Conservation (phyloP, 176 grass and related monocot genomes). For the Rhynchospora tenuis region DNA sequence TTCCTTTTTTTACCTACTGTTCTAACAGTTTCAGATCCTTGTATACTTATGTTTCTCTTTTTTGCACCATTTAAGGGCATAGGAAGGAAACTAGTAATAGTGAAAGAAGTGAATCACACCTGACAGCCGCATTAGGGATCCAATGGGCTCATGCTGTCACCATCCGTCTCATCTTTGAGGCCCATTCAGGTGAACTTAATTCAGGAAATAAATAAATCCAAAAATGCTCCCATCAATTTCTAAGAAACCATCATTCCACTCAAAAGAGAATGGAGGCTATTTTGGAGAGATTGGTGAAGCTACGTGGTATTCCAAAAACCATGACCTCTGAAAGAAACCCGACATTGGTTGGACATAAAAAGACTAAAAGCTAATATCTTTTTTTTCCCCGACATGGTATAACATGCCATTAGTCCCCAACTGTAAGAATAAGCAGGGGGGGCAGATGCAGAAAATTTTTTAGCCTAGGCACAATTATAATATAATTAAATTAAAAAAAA, state of each 20-base stretch:
- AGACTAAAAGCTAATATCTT: not conserved
- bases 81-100: slow-evolving; percentile 24
- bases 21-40: not conserved
- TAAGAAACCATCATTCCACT: too few relatives aligned
- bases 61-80: slow-evolving; percentile 40
- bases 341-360: not conserved
- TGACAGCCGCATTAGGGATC: slow-evolving; percentile 82
- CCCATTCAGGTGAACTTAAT: slow-evolving; percentile 69
- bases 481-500: too few relatives aligned
- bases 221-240: too few relatives aligned
- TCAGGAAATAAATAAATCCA: not conserved
- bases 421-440: too few relatives aligned
- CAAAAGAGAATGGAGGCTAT: too few relatives aligned
- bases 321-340: not conserved
- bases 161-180: slow-evolving; percentile 82
- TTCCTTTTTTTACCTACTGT: not conserved
- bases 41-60: slow-evolving; percentile 2
- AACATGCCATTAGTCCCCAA: not conserved
- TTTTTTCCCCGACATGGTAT: not conserved
- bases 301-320: too few relatives aligned
- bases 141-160: slow-evolving; percentile 93
- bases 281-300: too few relatives aligned
- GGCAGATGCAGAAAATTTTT: too few relatives aligned
- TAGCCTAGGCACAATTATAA: too few relatives aligned
- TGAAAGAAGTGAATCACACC: slow-evolving; percentile 68